phyloP scores from a whole-genome alignment of 75 land plant genomes.

The Adiantum capillusveneris region DNA sequence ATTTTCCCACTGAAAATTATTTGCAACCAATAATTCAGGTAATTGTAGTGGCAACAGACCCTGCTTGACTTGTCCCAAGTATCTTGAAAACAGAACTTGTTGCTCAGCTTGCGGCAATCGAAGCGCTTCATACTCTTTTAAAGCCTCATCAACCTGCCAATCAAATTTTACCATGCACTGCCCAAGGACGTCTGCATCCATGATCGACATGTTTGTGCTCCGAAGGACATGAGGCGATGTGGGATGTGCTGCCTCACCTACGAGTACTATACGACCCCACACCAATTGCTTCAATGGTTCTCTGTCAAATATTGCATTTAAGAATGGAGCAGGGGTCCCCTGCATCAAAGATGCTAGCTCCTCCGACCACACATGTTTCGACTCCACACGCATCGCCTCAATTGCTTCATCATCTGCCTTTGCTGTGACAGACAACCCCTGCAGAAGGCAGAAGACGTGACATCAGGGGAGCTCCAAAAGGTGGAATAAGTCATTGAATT shows the following conservation, averaged over 20 bases:
- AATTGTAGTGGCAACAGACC: slow-evolving; percentile 20
- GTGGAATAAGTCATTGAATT: background rate
- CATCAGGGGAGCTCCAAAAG: background rate
- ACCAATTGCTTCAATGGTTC: slow-evolving; percentile 44
- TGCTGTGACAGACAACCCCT: slow-evolving; percentile 68
- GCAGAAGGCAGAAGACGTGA: background rate
- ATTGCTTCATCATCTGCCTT: slow-evolving; percentile 40
- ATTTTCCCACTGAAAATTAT: background rate
- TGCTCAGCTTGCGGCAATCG: slow-evolving; percentile 41
- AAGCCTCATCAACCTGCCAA: slow-evolving; percentile 23
- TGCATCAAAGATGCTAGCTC: slow-evolving; percentile 53
- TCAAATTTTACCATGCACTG: slow-evolving; percentile 39
- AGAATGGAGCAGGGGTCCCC: slow-evolving; percentile 59
- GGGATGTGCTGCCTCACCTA: slow-evolving; percentile 90
- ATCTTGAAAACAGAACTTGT: slow-evolving; percentile 56
- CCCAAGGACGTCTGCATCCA: slow-evolving; percentile 66
- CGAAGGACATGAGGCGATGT: slow-evolving; percentile 79
- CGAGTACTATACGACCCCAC: slow-evolving; percentile 61
- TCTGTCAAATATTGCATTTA: slow-evolving; percentile 67
- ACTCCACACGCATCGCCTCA: slow-evolving; percentile 45
- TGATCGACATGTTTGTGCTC: slow-evolving; percentile 88
- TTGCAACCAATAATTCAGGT: background rate
- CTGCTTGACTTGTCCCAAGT: slow-evolving; percentile 65
- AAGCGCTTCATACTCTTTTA: slow-evolving; percentile 45
- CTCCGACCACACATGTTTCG: slow-evolving; percentile 50